Percentiles rank a stretch among this genome's conserved stretches.
Evolutionary conservation across 1,284 basidiomycete species (phyloP).

Genomic region (Cutaneotrichosporon dermatis): DNA sequence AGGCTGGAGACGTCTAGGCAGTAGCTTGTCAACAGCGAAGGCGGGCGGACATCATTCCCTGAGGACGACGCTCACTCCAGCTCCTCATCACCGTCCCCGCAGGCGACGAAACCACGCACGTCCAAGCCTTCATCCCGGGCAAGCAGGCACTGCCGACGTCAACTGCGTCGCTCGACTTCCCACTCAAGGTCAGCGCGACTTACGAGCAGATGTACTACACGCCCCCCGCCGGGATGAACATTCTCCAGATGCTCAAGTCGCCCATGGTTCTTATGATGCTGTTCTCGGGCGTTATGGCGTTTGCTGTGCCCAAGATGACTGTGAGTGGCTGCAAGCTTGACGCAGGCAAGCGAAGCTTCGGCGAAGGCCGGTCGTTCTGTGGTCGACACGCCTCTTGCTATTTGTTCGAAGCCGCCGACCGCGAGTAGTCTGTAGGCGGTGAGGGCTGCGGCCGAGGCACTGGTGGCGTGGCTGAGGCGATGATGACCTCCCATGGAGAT

Average conservation of each 20-base stretch:
- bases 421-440: not conserved
- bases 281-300: conserved; percentile 63
- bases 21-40: too few species aligned
- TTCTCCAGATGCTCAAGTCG: conserved; percentile 72
- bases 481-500: too few species aligned
- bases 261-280: conserved; percentile 86
- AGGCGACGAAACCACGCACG: conserved; percentile 30
- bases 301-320: conserved; percentile 74
- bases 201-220: conserved; percentile 65
- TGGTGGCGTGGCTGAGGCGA: too few species aligned
- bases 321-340: conserved; percentile 49
- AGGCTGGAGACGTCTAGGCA: too few species aligned
- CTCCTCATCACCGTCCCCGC: conserved; percentile 27
- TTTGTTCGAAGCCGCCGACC: too few species aligned
- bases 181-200: conserved; percentile 57
- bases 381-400: too few species aligned
- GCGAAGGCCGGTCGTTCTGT: too few species aligned
- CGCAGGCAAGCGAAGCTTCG: too few species aligned
- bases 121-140: conserved; percentile 62
- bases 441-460: not conserved
- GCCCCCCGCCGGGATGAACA: conserved; percentile 62
- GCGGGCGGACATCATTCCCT: not conserved
- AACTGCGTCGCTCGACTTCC: conserved; percentile 63
- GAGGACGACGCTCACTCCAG: conserved; percentile 9
- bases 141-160: conserved; percentile 57